Evolutionary conservation across 2,329 filamentous ascomycete genomes (phyloP).

Genomic region (Hypoxylon sp.): DNA sequence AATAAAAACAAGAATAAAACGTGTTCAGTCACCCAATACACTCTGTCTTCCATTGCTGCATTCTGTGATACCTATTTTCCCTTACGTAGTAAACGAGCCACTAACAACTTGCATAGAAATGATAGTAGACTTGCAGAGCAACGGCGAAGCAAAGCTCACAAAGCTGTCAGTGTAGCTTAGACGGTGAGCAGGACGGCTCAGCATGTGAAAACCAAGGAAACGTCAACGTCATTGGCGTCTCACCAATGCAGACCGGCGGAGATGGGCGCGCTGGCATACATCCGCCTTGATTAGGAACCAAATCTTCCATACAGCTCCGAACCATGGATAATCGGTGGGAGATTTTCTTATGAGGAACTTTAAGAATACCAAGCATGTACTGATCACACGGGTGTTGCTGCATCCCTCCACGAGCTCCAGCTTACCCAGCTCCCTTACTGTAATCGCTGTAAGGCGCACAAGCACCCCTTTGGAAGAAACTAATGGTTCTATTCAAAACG

Average conservation of each 20-base stretch:
- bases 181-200: conserved; percentile 13
- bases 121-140: conserved; percentile 14
- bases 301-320: conserved; percentile 18
- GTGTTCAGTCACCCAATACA: conserved; percentile 26
- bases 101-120: conserved; percentile 10
- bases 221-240: conserved; percentile 30
- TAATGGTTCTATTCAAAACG: conserved; percentile 3
- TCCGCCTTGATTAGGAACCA: conserved; percentile 16
- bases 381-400: conserved; percentile 21
- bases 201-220: conserved; percentile 34
- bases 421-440: conserved; percentile 28
- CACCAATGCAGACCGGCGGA: conserved; percentile 35
- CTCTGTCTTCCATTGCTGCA: conserved; percentile 17
- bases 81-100: conserved; percentile 9
- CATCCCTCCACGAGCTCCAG: conserved; percentile 12
- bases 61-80: conserved; percentile 20
- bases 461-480: conserved; percentile 1
- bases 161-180: conserved; percentile 14
- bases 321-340: conserved; percentile 29
- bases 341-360: conserved; percentile 16
- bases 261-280: conserved; percentile 33
- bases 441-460: conserved; percentile 21
- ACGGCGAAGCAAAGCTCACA: conserved; percentile 20
- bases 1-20: conserved; percentile 51
- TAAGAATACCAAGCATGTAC: conserved; percentile 8